Conservation (phyloP, 2,329 filamentous ascomycete genomes). For the Huntiella abstrusa region DNA sequence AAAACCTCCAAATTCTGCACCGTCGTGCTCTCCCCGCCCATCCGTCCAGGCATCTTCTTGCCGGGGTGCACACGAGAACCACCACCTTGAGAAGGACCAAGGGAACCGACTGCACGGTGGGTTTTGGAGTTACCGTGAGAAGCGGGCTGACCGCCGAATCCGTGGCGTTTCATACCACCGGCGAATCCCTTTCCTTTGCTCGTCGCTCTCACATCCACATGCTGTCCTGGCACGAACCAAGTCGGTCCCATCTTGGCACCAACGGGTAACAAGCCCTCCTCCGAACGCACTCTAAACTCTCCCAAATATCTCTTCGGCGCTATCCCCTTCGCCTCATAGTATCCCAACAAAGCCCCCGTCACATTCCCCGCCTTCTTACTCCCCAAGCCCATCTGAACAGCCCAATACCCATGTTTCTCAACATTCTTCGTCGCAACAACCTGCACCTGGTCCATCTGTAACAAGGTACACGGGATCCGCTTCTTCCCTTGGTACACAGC, state of each 20-base stretch:
- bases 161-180: constrained; percentile 94
- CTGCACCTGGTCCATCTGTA: constrained; percentile 85
- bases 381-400: constrained; percentile 74
- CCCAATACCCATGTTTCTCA: constrained; percentile 72
- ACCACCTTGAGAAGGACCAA: constrained; percentile 75
- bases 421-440: constrained; percentile 74
- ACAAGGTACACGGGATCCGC: constrained; percentile 71
- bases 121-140: constrained; percentile 92
- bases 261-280: constrained; percentile 53
- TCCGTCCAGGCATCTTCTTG: constrained; percentile 94
- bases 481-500: constrained; percentile 65
- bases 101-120: constrained; percentile 80
- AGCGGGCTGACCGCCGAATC: constrained; percentile 72
- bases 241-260: constrained; percentile 63
- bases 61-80: constrained; percentile 85
- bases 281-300: constrained; percentile 70
- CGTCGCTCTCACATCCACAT: constrained; percentile 64
- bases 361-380: constrained; percentile 56
- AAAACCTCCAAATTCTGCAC: constrained; percentile 82
- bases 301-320: constrained; percentile 66
- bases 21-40: constrained; percentile 79
- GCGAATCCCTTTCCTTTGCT: constrained; percentile 83
- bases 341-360: constrained; percentile 66
- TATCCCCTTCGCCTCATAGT: constrained; percentile 67
- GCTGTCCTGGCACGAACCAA: constrained; percentile 84